phyloP scores from a whole-genome alignment of 106 monocot genomes.

The Ottelia alismoides region DNA sequence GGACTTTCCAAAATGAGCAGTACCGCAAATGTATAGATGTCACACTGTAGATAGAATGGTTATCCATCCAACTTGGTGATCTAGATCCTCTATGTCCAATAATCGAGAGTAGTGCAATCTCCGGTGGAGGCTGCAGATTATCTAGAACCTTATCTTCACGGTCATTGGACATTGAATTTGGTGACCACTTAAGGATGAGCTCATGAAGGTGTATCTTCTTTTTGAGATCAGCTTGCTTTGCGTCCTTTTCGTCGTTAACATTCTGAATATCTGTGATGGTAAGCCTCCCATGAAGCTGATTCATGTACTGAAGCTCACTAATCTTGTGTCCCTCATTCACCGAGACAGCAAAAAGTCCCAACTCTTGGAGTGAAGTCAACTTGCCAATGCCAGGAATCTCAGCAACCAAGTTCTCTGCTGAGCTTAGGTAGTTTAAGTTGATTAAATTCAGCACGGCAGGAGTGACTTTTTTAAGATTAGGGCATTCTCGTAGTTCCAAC shows the following conservation, averaged over 20 bases:
- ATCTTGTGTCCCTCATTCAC: not conserved
- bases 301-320: slow-evolving; percentile 8
- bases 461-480: too few species aligned
- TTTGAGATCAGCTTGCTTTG: not conserved
- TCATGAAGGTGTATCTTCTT: not conserved
- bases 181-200: not conserved
- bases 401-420: not conserved
- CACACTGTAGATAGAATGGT: too few species aligned
- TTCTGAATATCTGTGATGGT: not conserved
- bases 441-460: slow-evolving; percentile 5
- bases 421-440: slow-evolving; percentile 12
- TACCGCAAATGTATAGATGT: too few species aligned
- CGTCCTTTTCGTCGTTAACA: slow-evolving; percentile 5
- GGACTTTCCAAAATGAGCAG: too few species aligned
- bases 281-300: slow-evolving; percentile 4
- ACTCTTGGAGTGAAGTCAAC: slow-evolving; percentile 1
- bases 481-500: too few species aligned
- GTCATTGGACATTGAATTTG: too few species aligned
- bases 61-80: too few species aligned
- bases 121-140: too few species aligned
- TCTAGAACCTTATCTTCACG: too few species aligned
- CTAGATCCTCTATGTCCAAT: too few species aligned
- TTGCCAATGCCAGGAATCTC: slow-evolving; percentile 4
- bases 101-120: too few species aligned
- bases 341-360: not conserved